Evolutionary conservation across 1,284 basidiomycete species (phyloP).

Genomic region (Polyporus tsugae): DNA sequence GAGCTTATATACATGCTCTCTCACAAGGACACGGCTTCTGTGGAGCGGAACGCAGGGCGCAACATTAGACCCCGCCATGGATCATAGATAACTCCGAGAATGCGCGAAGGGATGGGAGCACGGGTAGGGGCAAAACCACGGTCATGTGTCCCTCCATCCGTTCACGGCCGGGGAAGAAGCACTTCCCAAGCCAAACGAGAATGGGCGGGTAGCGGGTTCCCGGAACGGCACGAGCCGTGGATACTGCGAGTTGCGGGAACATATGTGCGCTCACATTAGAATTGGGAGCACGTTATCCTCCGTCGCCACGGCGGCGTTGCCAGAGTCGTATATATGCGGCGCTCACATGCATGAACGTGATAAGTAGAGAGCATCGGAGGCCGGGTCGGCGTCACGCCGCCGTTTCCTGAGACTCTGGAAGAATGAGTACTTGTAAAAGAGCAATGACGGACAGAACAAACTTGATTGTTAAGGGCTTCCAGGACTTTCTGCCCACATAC

Average conservation of each 20-base stretch:
- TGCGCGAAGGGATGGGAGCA: conserved; percentile 1
- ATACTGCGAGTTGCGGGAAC: not conserved
- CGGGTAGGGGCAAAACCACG: not conserved
- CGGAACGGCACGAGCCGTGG: conserved; percentile 4
- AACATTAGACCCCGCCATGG: not conserved
- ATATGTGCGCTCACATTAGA: not conserved
- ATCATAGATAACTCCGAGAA: not conserved
- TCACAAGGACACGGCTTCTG: not conserved
- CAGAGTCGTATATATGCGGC: not conserved
- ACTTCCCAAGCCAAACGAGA: not conserved
- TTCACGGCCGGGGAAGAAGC: conserved; percentile 2
- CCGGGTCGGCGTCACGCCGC: not conserved
- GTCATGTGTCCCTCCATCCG: not conserved
- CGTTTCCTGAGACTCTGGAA: not conserved
- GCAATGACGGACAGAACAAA: not conserved
- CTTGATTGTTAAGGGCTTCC: not conserved
- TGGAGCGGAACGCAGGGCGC: not conserved
- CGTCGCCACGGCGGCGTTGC: not conserved
- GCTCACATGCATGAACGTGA: not conserved
- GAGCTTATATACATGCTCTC: not conserved
- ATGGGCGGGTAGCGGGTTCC: not conserved
- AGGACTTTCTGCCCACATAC: not conserved
- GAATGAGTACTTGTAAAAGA: not conserved
- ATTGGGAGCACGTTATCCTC: not conserved
- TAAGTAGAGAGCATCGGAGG: not conserved